Percentiles rank a stretch among this genome's conserved stretches.
Evolutionary conservation across 352 stramenopile genomes (phyloP).

Genomic region (Phytophthora boehmeriae): DNA sequence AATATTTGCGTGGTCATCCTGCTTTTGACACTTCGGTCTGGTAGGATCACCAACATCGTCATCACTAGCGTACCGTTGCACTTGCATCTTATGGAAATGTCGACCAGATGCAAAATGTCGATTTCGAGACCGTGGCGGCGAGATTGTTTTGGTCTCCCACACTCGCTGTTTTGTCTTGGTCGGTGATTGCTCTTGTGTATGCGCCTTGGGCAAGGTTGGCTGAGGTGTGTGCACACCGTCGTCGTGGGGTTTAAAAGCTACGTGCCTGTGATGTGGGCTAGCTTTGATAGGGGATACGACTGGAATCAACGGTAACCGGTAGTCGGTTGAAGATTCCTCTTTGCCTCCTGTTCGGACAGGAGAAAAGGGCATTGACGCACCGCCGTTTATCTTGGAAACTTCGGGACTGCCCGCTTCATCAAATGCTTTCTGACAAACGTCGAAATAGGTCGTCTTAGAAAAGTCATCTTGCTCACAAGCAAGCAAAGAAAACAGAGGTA

Average conservation of each 20-base stretch:
- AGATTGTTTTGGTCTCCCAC: conserved; percentile 30
- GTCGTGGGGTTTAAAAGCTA: conserved; percentile 39
- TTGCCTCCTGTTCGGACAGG: conserved; percentile 21
- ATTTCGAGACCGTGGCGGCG: conserved; percentile 44
- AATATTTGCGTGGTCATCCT: conserved; percentile 15
- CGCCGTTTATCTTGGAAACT: background rate
- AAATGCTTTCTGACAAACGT: conserved; percentile 21
- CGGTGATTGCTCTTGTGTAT: conserved; percentile 17
- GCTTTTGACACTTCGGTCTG: conserved; percentile 14
- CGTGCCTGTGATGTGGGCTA: conserved; percentile 44
- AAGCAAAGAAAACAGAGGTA: conserved; percentile 3
- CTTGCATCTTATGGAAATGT: conserved; percentile 26
- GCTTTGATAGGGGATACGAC: conserved; percentile 62
- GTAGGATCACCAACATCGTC: conserved; percentile 20
- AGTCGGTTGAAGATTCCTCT: conserved; percentile 10
- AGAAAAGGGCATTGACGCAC: conserved; percentile 24
- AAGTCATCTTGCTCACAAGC: too few relatives aligned
- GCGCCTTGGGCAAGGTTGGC: conserved; percentile 12
- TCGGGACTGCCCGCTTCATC: conserved; percentile 6
- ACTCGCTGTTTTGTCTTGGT: conserved; percentile 26
- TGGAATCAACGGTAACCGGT: conserved; percentile 41
- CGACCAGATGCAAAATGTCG: conserved; percentile 29
- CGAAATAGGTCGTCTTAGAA: too few relatives aligned
- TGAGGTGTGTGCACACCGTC: background rate
- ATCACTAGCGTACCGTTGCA: conserved; percentile 8